Evolutionary conservation across 768 basidiomycete genomes (phyloP), one percentile per base, ranked within the genome.

Genomic region (Russula emetica): DNA sequence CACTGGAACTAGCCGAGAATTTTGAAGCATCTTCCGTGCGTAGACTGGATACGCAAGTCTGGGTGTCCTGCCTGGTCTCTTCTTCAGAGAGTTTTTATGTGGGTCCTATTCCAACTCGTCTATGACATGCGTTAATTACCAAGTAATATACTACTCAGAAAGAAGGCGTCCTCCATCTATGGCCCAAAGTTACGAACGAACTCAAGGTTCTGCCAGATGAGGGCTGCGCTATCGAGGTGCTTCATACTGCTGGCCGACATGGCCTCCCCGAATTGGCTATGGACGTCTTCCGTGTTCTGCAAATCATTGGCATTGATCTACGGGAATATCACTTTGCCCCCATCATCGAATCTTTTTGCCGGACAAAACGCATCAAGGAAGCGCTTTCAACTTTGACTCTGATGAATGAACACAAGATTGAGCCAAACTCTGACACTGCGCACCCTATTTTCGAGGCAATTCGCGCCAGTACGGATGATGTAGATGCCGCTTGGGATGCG

Each of bases 321-420:
- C 71, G 79, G 69, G 92, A 94, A 71, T 75, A 88, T 70, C 93
- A 95, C 71, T 84, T 91, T 68, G 83, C 88, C 1, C 84, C 91
- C 3, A 74, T 94, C 24, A 76, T 94, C 34, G 88, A 93, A 70
- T 85, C 91, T 0, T 85, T 88, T 69, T 83, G 83, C 72, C 80
- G 76, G 16, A 79, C 78, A 30, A 77, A 78, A 1, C 78, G 83
- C 49, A 69, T 91, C 49, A 79, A 83, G 56, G 84, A 89, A 38
- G 91, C 89, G 0, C 74, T 94, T 55, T 71, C 76, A 38, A 77
- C 82, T 18, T 74, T 94, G 38, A 72, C 78, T 22, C 73, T 82
- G 59, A 87, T 94, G 83, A 84, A 83, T 28, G 72, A 76, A 55
- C 75, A 78, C 59, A 77, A 78, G 42, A 77, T 88, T 50, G 67